A percentile compares a stretch with the other conserved stretches of the same genome.
These are phyloP conservation scores for Nicotiana noctiflora DNA, from an alignment of 257 asterid species.

Conservation along the genomic window DNA sequence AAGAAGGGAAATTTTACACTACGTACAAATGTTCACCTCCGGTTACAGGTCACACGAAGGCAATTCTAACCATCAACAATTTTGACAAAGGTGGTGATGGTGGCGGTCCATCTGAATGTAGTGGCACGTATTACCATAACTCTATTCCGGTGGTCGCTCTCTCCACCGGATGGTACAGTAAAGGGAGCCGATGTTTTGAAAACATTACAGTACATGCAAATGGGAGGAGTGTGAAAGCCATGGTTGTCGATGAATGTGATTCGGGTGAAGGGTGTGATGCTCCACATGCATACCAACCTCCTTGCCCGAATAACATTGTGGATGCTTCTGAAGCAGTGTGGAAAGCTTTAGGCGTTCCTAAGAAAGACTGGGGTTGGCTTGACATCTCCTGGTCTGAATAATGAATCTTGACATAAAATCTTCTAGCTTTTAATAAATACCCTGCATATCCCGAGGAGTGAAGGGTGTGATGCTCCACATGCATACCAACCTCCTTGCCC, in stretches of 20 bases:
- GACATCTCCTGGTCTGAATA: neutral
- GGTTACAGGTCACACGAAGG: slow-evolving; percentile 16
- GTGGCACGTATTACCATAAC: slow-evolving; percentile 25
- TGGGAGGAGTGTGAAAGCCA: slow-evolving; percentile 17
- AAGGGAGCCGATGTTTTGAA: slow-evolving; percentile 11
- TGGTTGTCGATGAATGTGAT: slow-evolving; percentile 28
- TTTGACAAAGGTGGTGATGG: slow-evolving; percentile 34
- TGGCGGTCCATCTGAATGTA: slow-evolving; percentile 27
- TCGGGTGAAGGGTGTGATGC: slow-evolving; percentile 16
- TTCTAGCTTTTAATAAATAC: neutral
- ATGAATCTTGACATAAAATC: neutral
- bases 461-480: slow-evolving; percentile 15
- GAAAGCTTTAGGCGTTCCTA: slow-evolving; percentile 27
- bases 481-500: slow-evolving; percentile 26
- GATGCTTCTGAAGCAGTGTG: slow-evolving; percentile 35
- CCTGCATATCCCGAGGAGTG: neutral
- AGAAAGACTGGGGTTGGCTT: neutral
- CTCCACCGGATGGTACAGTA: slow-evolving; percentile 26
- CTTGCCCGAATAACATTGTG: slow-evolving; percentile 26
- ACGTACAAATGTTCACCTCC: slow-evolving; percentile 20
- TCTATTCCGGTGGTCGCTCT: slow-evolving; percentile 21
- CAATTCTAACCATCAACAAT: slow-evolving; percentile 22
- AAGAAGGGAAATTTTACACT: slow-evolving; percentile 15
- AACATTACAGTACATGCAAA: slow-evolving; percentile 17
- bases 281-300: slow-evolving; percentile 19